These are phyloP conservation scores for Silene noctiflora DNA, from an alignment of 179 eudicot species.

Conservation along the genomic window DNA sequence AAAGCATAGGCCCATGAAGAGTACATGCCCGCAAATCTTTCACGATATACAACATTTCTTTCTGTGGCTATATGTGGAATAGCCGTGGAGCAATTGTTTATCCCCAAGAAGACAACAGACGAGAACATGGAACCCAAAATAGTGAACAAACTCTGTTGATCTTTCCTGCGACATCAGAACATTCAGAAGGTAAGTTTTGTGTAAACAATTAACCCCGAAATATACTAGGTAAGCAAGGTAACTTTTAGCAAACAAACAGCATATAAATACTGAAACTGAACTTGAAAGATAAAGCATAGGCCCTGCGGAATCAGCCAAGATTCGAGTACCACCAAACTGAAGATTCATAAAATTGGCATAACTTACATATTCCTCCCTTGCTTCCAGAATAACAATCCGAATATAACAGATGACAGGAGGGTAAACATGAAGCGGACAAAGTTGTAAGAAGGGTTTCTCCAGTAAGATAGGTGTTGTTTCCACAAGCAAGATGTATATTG, in stretches of 20 bases:
- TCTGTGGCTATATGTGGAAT: conserved; percentile 56
- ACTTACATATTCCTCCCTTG: conserved; percentile 68
- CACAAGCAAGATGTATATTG: conserved; percentile 77
- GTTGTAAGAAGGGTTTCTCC: conserved; percentile 85
- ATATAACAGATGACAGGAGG: conserved; percentile 44
- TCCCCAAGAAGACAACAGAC: conserved; percentile 43
- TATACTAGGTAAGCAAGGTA: not conserved
- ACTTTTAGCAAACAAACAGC: no score
- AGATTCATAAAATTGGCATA: not conserved
- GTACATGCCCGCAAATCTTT: conserved; percentile 91
- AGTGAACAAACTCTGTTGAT: conserved; percentile 64
- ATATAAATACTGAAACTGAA: not conserved
- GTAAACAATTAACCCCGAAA: not conserved
- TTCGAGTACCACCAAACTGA: not conserved
- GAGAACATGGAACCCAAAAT: conserved; percentile 47
- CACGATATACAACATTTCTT: conserved; percentile 66
- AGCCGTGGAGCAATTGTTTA: conserved; percentile 47
- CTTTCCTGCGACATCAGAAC: conserved; percentile 39
- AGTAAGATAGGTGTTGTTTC: conserved; percentile 76
- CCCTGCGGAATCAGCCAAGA: not conserved
- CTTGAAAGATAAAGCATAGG: not conserved
- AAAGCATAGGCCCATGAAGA: conserved; percentile 72
- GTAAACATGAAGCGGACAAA: conserved; percentile 42
- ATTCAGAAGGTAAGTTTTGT: not conserved
- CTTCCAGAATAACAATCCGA: conserved; percentile 69